phyloP scores from a whole-genome alignment of 2,329 filamentous ascomycete species.

The Trichothecium roseum region DNA sequence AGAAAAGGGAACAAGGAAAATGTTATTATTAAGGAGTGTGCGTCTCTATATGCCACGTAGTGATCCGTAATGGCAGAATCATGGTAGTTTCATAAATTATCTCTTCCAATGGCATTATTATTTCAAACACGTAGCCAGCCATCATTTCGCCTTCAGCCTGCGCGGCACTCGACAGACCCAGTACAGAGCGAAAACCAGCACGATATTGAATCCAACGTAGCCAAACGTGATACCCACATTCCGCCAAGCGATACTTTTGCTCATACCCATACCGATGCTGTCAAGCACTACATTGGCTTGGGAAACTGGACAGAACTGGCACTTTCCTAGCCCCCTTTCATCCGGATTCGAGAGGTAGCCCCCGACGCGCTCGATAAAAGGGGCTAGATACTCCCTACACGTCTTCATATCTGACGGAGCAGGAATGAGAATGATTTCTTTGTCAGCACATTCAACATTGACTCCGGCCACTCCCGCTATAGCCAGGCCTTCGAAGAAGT shows the following conservation, averaged over 20 bases:
- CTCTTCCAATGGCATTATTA: too few species aligned
- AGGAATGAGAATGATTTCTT: constrained; percentile 56
- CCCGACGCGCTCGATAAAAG: constrained; percentile 36
- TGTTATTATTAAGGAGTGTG: too few species aligned
- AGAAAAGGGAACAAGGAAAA: too few species aligned
- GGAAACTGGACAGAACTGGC: constrained; percentile 56
- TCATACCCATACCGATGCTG: too few species aligned
- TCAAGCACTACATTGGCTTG: constrained; percentile 53
- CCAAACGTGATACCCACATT: constrained; percentile 63
- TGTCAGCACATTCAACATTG: constrained; percentile 36
- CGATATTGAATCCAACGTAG: constrained; percentile 54
- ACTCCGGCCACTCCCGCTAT: constrained; percentile 61
- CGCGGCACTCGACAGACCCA: too few species aligned
- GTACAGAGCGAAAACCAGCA: constrained; percentile 48
- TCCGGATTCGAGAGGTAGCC: constrained; percentile 54
- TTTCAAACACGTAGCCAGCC: too few species aligned
- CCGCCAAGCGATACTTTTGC: too few species aligned
- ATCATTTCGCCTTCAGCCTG: too few species aligned
- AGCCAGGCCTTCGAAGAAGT: too few species aligned
- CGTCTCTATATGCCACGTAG: too few species aligned
- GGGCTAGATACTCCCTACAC: constrained; percentile 52
- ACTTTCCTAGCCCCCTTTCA: constrained; percentile 42
- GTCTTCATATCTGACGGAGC: constrained; percentile 50
- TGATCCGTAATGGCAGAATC: too few species aligned
- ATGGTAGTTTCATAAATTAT: too few species aligned